phyloP scores from a whole-genome alignment of 2,329 filamentous ascomycete genomes.

The Thielaviopsis punctulata region DNA sequence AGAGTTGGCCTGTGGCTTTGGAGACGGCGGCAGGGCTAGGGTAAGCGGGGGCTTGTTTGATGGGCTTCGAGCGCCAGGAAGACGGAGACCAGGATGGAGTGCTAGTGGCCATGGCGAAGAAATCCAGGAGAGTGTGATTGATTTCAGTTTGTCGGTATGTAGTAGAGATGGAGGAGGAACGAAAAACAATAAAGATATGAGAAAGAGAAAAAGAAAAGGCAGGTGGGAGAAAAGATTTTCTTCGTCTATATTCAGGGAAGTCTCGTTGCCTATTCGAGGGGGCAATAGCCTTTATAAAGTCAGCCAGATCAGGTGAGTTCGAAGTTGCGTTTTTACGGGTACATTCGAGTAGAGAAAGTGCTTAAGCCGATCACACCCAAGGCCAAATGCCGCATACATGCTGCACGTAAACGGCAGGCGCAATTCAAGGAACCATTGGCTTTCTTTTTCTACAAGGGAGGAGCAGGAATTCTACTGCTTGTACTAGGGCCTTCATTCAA shows the following conservation, averaged over 20 bases:
- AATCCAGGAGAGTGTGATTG: not conserved
- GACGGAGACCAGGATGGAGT: conserved; percentile 38
- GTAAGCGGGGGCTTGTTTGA: conserved; percentile 61
- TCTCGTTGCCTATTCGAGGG: not conserved
- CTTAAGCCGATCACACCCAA: not conserved
- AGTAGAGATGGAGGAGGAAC: not conserved
- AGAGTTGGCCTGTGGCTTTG: conserved; percentile 45
- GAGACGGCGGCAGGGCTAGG: conserved; percentile 41
- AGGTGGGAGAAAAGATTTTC: not conserved
- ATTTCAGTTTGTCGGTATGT: not conserved
- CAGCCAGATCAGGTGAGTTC: too few relatives aligned
- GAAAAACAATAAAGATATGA: not conserved
- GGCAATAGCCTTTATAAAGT: too few relatives aligned
- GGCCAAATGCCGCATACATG: not conserved
- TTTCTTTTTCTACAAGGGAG: too few relatives aligned
- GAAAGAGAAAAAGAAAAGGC: not conserved
- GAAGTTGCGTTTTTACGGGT: too few relatives aligned
- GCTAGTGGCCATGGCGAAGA: not conserved
- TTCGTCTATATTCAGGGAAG: not conserved
- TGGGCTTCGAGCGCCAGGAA: conserved; percentile 63
- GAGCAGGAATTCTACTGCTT: too few relatives aligned
- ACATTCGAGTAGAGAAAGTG: too few relatives aligned
- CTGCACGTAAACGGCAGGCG: not conserved
- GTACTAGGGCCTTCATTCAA: too few relatives aligned
- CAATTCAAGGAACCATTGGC: too few relatives aligned